Evolutionary conservation across 352 stramenopile genomes (phyloP).

Genomic region (Blastocystis sp.): DNA sequence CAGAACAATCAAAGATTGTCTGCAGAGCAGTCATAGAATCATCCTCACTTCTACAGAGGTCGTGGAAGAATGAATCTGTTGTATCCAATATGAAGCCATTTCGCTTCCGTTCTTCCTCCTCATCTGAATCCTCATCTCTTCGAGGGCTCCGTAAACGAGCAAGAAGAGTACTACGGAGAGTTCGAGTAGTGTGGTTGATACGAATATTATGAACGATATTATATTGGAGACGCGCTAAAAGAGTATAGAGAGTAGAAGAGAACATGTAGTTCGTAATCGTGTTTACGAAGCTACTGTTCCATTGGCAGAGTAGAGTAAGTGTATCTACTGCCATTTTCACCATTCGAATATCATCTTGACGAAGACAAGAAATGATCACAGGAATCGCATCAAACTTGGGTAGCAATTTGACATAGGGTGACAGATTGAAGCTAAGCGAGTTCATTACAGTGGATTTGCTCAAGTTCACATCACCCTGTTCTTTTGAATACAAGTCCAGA

Average conservation of each 20-base stretch:
- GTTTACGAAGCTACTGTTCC: constrained; percentile 56
- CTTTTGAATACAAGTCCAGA: background rate
- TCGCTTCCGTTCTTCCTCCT: constrained; percentile 15
- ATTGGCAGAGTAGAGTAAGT: constrained; percentile 36
- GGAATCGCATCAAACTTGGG: constrained; percentile 47
- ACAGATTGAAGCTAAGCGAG: constrained; percentile 53
- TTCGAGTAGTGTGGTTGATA: background rate
- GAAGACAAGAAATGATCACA: constrained; percentile 53
- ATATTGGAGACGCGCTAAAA: constrained; percentile 20
- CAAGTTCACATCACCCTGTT: background rate
- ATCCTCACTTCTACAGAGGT: background rate
- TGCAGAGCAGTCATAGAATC: constrained; percentile 1
- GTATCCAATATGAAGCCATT: constrained; percentile 12
- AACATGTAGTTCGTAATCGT: constrained; percentile 57
- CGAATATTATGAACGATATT: constrained; percentile 1
- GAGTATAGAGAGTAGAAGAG: constrained; percentile 36
- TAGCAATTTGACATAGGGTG: constrained; percentile 50
- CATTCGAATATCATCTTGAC: constrained; percentile 48
- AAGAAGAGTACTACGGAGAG: background rate
- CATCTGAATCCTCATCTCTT: background rate
- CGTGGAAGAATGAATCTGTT: background rate
- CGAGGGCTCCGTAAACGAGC: background rate
- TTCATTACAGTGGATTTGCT: constrained; percentile 24
- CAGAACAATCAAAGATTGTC: constrained; percentile 8
- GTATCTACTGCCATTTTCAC: constrained; percentile 44